Base-by-base conservation (phyloP, 371 early-diverging fungal species). In the Mortierella sp. region DNA sequence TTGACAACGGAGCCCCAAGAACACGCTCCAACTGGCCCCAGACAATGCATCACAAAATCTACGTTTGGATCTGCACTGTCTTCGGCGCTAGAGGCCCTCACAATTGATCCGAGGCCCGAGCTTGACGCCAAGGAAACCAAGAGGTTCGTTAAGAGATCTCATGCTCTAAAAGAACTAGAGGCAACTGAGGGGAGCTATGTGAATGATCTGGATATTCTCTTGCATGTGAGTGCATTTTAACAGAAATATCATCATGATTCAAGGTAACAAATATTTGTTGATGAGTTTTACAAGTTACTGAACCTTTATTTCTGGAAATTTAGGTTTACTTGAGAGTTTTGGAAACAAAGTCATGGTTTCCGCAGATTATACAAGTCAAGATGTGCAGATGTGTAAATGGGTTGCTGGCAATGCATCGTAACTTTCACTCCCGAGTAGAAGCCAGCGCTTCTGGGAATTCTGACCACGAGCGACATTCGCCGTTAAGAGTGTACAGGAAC, bases 151-250 rank as follows among this genome's bases (percentile, higher is more conserved):
- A 81, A 76, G 45, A 40, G 83, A 12, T 72, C 83, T 0, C 83
- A 81, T 47, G 83, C 73, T 1, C 71, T 81, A 2, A 75, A 47
- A 22, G 83, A 81, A 32, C 61, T 81, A 1, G 70, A 66, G 55
- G 28, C 73, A 35, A 81, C 83, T 0, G 83, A 81, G 47, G 70
- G 70, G 28, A 81, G 66, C 16, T 81, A 76, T 26, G 76, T 81
- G 20, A 54, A 76, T 12, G 83, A 81, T 47, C 39, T 81, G 18
- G 83, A 81, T 26, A 61, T 68, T 10, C 66, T 81, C 12, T 26
- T 68, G 14, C 55, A 76, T 57, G 83, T 81, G 73, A 72, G 75
- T 37, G 1, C 28, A 8, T 22, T 8, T 39, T 37, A 54, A 20
- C 8, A 18, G 22, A 51, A 20, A 9, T n/a, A 47, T 12, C 3